Evolutionary conservation across 768 basidiomycete species (phyloP), one percentile per base, ranked within the genome.

Genomic region (Leccinum disarticulatum): DNA sequence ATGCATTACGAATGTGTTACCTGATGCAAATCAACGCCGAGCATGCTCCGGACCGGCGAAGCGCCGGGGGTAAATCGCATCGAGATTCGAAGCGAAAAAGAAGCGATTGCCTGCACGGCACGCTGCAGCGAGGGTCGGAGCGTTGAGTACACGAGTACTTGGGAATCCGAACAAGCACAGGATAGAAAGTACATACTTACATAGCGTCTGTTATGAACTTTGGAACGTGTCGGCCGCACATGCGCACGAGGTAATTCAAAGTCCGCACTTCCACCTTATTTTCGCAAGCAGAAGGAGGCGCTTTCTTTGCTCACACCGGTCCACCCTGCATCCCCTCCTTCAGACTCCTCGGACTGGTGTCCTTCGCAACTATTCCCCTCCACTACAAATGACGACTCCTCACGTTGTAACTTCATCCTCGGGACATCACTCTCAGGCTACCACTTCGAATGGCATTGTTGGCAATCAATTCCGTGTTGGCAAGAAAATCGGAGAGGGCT

Each of bases 401-500:
- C 90, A 92, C 79, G 88, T 91, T 73, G 88, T 92, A 65, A 85
- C 90, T 52, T 89, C 90, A 43, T 90, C 89, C 60, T 88, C 85
- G 49, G 78, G 77, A 22, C 87, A 89, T 74, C 86, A 83, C 54
- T 81, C 85, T 17, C 84, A 85, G 69, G 81, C 85, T 51, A 77
- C 84, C 52, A 80, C 83, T 30, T 81, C 77, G 43, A 89, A 86
- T 74, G 85, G 88, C 67, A 84, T 92, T 73, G 87, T 92, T 59
- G 90, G 90, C 47, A 86, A 80, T 68, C 85, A 91, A 73, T 92
- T 85, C 72, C 83, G 91, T 63, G 95, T 98, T 54, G 96, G 96
- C 54, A 95, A 96, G 83, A 98, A 98, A 86, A 96, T 98, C 73
- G 96, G 96, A 52, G 96, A 99, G 77, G 96, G 96, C 54, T 92